Base-by-base conservation (phyloP, 2,329 filamentous ascomycete species). In the Fusarium siculi region DNA sequence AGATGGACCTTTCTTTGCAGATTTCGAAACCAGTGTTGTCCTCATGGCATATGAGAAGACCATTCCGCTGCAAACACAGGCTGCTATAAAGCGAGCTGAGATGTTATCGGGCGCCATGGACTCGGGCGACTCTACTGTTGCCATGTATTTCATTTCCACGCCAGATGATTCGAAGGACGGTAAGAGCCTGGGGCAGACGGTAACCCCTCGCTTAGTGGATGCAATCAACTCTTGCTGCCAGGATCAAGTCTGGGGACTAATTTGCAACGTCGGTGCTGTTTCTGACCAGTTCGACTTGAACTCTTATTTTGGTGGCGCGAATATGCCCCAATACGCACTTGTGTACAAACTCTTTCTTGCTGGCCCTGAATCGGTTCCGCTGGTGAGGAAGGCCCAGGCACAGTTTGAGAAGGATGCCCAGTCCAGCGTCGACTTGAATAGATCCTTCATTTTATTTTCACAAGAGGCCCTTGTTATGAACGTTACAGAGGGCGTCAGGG, bases 61-160 rank as follows among this genome's bases (percentile, higher is more conserved):
- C 4, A 30, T 47, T 47, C 19, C 19, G 10, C 44, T 47, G 19
- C 12, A 30, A 5, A 47, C 25, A 1, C 4, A 9, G 18, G 44
- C 44, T 16, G 25, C 44, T 11, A 12, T 4, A 15, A 47, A 30
- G 25, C 8, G 19, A 30, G 44, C 44, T 11, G 18, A 15, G 7
- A 4, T 0, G 0, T 0, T 10, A 5, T 10, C 19, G 6, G 12
- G 4, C 1, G 14, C 5, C 7, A 10, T 30, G 5, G 4, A 30
- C 11, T 10, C 44, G 0, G 25, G 44, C 18, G 19, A 47, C 25
- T 9, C 44, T 28, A 47, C 25, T 8, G 44, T 30, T n/a, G 44
- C 25, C 5, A 47, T 47, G 44, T 47, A 47, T 5, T 47, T 47
- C 44, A 11, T 47, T 10, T 30, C 44, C 19, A 15, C 44, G 5